Base-by-base conservation (phyloP, 108 stramenopile species). In the Cyclotella cryptica region DNA sequence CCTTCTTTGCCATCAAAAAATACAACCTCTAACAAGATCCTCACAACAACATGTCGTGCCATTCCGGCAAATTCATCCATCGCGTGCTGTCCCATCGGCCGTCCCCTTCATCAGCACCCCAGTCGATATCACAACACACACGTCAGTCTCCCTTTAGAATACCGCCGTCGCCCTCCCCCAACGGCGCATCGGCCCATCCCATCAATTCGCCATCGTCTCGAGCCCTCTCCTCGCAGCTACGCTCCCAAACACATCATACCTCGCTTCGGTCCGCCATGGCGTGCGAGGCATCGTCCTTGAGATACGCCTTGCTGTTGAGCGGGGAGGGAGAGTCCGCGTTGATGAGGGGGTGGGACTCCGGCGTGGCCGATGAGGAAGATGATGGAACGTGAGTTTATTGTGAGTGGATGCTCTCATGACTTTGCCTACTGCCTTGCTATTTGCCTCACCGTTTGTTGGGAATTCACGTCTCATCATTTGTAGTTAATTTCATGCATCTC, bases 301-400 rank as follows among this genome's bases (percentile, higher is more conserved):
- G 75, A 10, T 76, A 76, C 47, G 39, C 66, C 2, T 39, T 76
- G 19, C 40, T 76, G 24, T 59, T 76, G 19, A 40, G n/a, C 1
- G 57, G 41, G 2, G 75, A 60, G 43, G 75, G 65, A 43, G 75
- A 68, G 28, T 49, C 52, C 0, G 66, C 62, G n/a, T 40, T 76
- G 45, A 17, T 76, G 47, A 55, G 75, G 46, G 75, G 75, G 30
- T 76, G 75, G 75, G 75, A 76, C 60, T 66, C 66, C 3, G 75
- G 75, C 47, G 29, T 76, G 3, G 62, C 39, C 11, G 42, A 28
- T 8, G 75, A 60, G 35, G 74, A 75, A n/a, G 74, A 75, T 57
- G 75, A 76, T 60, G 75, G 75, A 67, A 76, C 75, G 75, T 76
- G 75, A 76, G 75, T 68, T 22, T 21, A 44, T 28, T 35, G 14